A percentile compares a stretch with the other conserved stretches of the same genome.
These are phyloP conservation scores for Hansenula lynferdii DNA, from an alignment of 1,139 yeast genomes.

Conservation along the genomic window DNA sequence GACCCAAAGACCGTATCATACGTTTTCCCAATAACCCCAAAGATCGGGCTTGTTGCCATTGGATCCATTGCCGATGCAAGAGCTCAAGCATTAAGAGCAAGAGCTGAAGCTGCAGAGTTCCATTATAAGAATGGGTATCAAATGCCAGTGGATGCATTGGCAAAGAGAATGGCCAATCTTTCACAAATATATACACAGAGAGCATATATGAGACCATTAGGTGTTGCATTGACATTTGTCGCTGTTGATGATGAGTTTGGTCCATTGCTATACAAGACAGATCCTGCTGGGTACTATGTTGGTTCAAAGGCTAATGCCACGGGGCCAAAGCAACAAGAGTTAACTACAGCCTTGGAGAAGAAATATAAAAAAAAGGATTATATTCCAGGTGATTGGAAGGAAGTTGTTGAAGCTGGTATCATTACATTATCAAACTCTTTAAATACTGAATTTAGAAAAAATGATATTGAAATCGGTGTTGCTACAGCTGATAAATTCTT, in stretches of 20 bases:
- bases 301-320: slow-evolving; percentile 93
- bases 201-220: slow-evolving; percentile 98
- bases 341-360: slow-evolving; percentile 86
- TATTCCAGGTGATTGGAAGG: slow-evolving; percentile 83
- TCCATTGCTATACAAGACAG: slow-evolving; percentile 89
- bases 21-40: slow-evolving; percentile 74
- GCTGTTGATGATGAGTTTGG: slow-evolving; percentile 87
- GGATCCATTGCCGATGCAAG: slow-evolving; percentile 98
- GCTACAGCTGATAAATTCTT: slow-evolving; percentile 72
- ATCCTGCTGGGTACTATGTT: slow-evolving; percentile 95
- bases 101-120: slow-evolving; percentile 93
- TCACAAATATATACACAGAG: slow-evolving; percentile 95
- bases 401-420: slow-evolving; percentile 86
- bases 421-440: slow-evolving; percentile 78
- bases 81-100: slow-evolving; percentile 83
- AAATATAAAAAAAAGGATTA: slow-evolving; percentile 73
- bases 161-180: slow-evolving; percentile 92
- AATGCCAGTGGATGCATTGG: slow-evolving; percentile 92
- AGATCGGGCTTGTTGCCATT: slow-evolving; percentile 87
- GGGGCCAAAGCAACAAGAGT: slow-evolving; percentile 97
- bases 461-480: slow-evolving; percentile 90
- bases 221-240: slow-evolving; percentile 86
- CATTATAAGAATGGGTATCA: slow-evolving; percentile 93
- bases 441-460: slow-evolving; percentile 90
- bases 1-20: slow-evolving; percentile 85